Percentiles rank a stretch among this genome's conserved stretches.
phyloP scores from a whole-genome alignment of 257 asterid species.

The Asclepias syriaca region DNA sequence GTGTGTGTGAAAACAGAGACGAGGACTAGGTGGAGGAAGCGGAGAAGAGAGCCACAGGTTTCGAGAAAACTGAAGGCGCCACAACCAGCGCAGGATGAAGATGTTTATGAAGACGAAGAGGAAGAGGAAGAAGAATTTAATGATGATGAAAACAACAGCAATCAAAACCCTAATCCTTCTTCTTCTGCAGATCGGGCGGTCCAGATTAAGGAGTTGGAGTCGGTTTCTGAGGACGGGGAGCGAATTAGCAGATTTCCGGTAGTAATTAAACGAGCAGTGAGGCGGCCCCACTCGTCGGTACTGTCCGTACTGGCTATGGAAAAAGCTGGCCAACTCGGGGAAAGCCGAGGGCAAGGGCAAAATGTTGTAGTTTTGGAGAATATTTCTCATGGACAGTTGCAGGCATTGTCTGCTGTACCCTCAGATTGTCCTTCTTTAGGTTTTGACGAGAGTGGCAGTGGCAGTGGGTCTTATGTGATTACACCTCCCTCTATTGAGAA shows the following conservation, averaged over 20 bases:
- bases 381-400: constrained; percentile 87
- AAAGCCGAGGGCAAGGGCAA: constrained; percentile 48
- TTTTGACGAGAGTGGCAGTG: constrained; percentile 46
- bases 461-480: constrained; percentile 65
- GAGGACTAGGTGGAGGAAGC: constrained; percentile 89
- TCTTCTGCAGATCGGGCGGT: constrained; percentile 31
- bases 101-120: constrained; percentile 69
- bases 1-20: constrained; percentile 39
- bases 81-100: constrained; percentile 45
- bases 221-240: constrained; percentile 43
- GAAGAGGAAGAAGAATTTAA: constrained; percentile 74
- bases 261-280: constrained; percentile 57
- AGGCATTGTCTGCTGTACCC: constrained; percentile 73
- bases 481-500: constrained; percentile 66
- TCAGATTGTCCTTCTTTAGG: constrained; percentile 44
- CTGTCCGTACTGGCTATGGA: constrained; percentile 53
- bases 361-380: constrained; percentile 61
- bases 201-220: constrained; percentile 55
- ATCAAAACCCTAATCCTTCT: constrained; percentile 21
- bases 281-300: constrained; percentile 79
- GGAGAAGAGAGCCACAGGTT: constrained; percentile 63
- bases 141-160: constrained; percentile 32
- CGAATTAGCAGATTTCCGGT: constrained; percentile 64
- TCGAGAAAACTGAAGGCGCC: constrained; percentile 56
- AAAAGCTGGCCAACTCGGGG: constrained; percentile 57